Percentiles rank a stretch among this genome's conserved stretches.
Conservation (phyloP, 2,329 filamentous ascomycete genomes). For the Arthrobotrys musiformis region DNA sequence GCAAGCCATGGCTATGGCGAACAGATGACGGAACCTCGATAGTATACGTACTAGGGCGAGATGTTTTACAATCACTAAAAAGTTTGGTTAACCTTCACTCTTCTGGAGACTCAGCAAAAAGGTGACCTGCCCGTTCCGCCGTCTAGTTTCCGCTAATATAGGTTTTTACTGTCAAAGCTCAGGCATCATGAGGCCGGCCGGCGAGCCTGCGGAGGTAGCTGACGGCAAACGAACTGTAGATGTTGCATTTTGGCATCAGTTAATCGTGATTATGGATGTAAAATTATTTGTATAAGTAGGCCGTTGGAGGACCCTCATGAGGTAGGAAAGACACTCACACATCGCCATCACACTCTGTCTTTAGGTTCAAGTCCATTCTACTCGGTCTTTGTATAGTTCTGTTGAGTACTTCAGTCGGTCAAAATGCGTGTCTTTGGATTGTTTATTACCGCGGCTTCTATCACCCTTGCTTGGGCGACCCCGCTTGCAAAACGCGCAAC, state of each 20-base stretch:
- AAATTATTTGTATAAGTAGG: constrained; percentile 13
- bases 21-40: not conserved
- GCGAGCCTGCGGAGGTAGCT: constrained; percentile 20
- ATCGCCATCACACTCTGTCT: not conserved
- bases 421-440: constrained; percentile 20
- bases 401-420: not conserved
- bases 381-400: not conserved
- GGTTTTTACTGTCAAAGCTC: constrained; percentile 7
- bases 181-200: constrained; percentile 23
- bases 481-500: constrained; percentile 40
- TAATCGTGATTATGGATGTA: not conserved
- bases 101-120: not conserved
- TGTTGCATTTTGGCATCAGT: not conserved
- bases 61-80: not conserved
- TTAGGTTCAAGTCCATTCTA: not conserved
- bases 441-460: constrained; percentile 25
- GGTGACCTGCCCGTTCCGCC: constrained; percentile 22
- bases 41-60: too few relatives aligned
- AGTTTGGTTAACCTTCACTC: not conserved
- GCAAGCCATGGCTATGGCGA: not conserved
- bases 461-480: constrained; percentile 36
- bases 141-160: constrained; percentile 3
- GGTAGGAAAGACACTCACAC: not conserved
- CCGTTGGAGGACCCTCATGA: not conserved
- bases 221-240: constrained; percentile 2